Base-by-base conservation (phyloP, 2,329 filamentous ascomycete species). In the Alternaria solani region DNA sequence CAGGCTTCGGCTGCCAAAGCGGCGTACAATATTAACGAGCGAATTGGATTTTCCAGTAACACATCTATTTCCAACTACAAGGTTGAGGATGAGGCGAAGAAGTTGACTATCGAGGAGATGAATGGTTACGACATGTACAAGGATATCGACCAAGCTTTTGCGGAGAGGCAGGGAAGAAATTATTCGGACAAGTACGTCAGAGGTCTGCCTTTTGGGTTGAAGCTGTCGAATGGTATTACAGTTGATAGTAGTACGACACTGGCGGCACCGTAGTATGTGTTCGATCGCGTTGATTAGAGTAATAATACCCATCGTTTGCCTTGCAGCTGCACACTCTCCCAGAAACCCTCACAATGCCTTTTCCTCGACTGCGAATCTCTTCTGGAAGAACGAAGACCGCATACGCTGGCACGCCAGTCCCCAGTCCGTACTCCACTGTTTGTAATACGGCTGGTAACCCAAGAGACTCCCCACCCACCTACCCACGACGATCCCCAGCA, bases 51-150 rank as follows among this genome's bases (percentile, higher is more conserved):
- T 76, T 89, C 87, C 0, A 82, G 81, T 38, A 90, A 90, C 69
- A 89, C 83, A 28, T 67, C 82, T 39, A 84, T 79, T 14, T 74
- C 82, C 0, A 83, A 82, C 0, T 90, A 90, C 76, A 87, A 86
- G 69, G 88, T 90, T 0, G 83, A 86, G 63, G 84, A 89, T 52
- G 83, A 87, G 66, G 84, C 81, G 64, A 82, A 86, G 47, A 88
- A 88, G 63, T 70, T 91, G 32, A 90, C 88, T 0, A 89, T 91
- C 51, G 87, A 89, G 63, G 88, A 91, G 73, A 90, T 91, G 87
- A 90, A 91, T 61, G 80, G 28, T 1, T 48, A 48, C 2, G 46
- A 48, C 16, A 69, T 70, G 68, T 68, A 69, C 52, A 66, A 65
- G 36, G 65, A 71, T 28, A 55, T 71, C 3, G 65, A 68, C 2